Conservation (phyloP, 805 yeast species). For the Spathaspora girioi region DNA sequence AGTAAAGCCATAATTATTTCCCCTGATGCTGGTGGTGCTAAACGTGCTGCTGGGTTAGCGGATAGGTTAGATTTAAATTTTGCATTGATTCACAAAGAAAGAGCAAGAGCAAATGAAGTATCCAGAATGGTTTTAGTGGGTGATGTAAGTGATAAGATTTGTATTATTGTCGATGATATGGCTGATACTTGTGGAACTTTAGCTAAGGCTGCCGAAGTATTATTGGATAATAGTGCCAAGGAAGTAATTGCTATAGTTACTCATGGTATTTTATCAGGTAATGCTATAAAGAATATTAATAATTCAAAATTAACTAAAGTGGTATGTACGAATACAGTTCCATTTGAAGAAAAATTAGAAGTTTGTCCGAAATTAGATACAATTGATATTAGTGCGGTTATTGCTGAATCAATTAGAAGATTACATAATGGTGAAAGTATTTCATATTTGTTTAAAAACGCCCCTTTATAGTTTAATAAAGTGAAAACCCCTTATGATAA, state of each 20-base stretch:
- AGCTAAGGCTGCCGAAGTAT: constrained; percentile 88
- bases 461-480: constrained; percentile 22
- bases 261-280: constrained; percentile 89
- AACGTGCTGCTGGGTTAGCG: constrained; percentile 91
- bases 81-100: constrained; percentile 94
- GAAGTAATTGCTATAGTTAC: constrained; percentile 91
- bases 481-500: background rate
- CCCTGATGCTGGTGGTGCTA: constrained; percentile 99
- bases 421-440: constrained; percentile 95
- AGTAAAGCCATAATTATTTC: constrained; percentile 77
- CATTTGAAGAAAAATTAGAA: constrained; percentile 61
- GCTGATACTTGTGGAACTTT: constrained; percentile 98
- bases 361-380: constrained; percentile 68
- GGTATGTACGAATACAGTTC: constrained; percentile 92
- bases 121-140: constrained; percentile 95
- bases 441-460: constrained; percentile 76
- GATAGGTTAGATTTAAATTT: constrained; percentile 88
- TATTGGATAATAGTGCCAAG: constrained; percentile 76
- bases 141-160: constrained; percentile 78
- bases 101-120: constrained; percentile 93
- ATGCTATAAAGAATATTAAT: constrained; percentile 72
- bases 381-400: constrained; percentile 78
- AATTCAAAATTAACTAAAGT: constrained; percentile 64
- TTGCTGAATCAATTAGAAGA: constrained; percentile 93
- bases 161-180: constrained; percentile 93